phyloP scores from a whole-genome alignment of 345 rosid species.

The Draba incana region DNA sequence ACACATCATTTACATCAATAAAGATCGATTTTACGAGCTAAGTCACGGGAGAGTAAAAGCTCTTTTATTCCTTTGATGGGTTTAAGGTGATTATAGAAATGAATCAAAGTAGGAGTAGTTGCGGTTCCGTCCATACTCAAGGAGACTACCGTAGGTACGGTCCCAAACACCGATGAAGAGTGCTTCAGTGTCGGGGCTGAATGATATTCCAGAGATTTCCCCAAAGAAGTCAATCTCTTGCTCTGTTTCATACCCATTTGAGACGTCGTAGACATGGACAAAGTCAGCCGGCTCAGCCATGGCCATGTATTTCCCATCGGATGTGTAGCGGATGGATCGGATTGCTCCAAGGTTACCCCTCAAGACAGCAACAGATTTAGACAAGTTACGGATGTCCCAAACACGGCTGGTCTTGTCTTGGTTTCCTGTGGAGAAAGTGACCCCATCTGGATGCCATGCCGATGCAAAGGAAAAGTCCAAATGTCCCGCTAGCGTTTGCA shows the following conservation, averaged over 20 bases:
- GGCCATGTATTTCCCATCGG: constrained; percentile 77
- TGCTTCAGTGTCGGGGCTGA: constrained; percentile 74
- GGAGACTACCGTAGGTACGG: constrained; percentile 87
- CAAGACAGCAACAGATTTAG: constrained; percentile 61
- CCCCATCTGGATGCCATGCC: constrained; percentile 79
- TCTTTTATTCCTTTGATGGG: constrained; percentile 44
- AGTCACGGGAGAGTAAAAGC: constrained; percentile 53
- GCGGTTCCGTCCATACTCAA: constrained; percentile 60
- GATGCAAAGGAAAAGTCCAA: constrained; percentile 83
- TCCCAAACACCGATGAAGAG: constrained; percentile 85
- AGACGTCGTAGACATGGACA: constrained; percentile 71
- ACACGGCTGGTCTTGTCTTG: constrained; percentile 80
- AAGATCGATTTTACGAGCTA: constrained; percentile 21
- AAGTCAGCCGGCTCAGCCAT: constrained; percentile 87
- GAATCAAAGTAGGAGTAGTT: constrained; percentile 68
- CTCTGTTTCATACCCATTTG: constrained; percentile 61
- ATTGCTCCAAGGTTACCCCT: constrained; percentile 84
- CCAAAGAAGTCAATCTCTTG: constrained; percentile 86
- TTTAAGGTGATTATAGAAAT: constrained; percentile 31
- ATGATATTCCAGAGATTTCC: constrained; percentile 78
- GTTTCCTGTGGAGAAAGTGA: constrained; percentile 76
- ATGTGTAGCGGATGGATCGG: constrained; percentile 69
- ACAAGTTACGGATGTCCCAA: constrained; percentile 72
- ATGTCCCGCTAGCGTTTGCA: constrained; percentile 57
- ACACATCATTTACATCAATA: constrained; percentile 41